A percentile compares a stretch with the other conserved stretches of the same genome.
Conservation (phyloP, 495 filamentous ascomycete species). For the Penicillium malachiteum region DNA sequence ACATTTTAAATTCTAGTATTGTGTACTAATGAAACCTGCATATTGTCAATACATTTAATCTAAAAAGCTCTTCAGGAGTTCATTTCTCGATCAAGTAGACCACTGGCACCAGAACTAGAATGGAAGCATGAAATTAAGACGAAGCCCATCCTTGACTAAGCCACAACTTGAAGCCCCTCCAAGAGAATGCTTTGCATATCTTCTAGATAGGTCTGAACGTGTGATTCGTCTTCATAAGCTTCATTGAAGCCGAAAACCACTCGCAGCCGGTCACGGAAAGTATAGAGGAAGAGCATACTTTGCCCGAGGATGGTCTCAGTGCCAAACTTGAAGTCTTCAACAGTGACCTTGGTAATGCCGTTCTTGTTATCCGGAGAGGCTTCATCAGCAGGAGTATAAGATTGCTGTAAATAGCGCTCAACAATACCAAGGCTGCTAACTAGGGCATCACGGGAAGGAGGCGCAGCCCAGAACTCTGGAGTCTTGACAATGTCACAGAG, state of each 20-base stretch:
- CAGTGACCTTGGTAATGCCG: not conserved
- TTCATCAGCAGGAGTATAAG: not conserved
- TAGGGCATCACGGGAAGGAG: not conserved
- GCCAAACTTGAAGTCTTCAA: not conserved
- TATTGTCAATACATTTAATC: too few relatives aligned
- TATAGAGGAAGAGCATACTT: not conserved
- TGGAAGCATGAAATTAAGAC: too few relatives aligned
- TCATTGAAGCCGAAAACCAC: not conserved
- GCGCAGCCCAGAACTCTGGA: not conserved
- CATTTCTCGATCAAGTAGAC: too few relatives aligned
- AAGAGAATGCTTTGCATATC: not conserved
- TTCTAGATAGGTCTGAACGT: not conserved
- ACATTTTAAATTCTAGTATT: too few relatives aligned
- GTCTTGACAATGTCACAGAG: not conserved
- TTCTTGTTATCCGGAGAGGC: too few relatives aligned
- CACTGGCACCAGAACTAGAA: too few relatives aligned
- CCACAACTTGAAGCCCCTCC: not conserved
- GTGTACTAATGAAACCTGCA: too few relatives aligned
- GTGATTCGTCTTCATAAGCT: not conserved
- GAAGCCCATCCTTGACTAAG: too few relatives aligned
- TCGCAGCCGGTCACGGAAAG: not conserved
- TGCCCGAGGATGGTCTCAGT: not conserved
- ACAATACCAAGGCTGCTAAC: not conserved
- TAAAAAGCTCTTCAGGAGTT: too few relatives aligned
- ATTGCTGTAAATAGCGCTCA: not conserved